Conservation (phyloP, 768 basidiomycete species). For the Chiua virens region DNA sequence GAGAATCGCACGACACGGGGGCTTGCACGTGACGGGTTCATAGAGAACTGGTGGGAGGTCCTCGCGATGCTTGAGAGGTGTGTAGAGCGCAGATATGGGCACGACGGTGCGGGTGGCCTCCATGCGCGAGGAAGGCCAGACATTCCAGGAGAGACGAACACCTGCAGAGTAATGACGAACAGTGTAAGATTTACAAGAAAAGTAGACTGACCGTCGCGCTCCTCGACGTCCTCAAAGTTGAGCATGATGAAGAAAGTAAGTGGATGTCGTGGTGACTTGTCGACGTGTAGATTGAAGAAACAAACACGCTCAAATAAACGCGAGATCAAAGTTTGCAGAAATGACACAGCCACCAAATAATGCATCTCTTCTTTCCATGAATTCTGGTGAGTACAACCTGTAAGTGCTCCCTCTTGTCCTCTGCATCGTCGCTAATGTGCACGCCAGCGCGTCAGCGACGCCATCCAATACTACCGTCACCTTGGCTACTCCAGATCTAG, state of each 20-base stretch:
- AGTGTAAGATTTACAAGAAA: not conserved
- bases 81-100: slow-evolving; percentile 97
- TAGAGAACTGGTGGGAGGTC: slow-evolving; percentile 96
- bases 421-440: too few species aligned
- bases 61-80: slow-evolving; percentile 89
- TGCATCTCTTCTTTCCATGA: too few species aligned
- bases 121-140: slow-evolving; percentile 97
- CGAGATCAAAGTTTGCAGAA: too few species aligned
- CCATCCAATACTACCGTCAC: slow-evolving; percentile 29
- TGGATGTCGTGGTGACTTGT: slow-evolving; percentile 22
- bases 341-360: too few species aligned
- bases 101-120: slow-evolving; percentile 98
- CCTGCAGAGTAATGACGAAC: slow-evolving; percentile 46
- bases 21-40: slow-evolving; percentile 98
- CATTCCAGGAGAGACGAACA: slow-evolving; percentile 96
- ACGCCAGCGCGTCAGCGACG: slow-evolving; percentile 4
- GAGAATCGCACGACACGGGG: slow-evolving; percentile 93
- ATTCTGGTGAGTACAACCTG: too few species aligned
- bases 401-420: too few species aligned
- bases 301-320: slow-evolving; percentile 22
- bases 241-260: slow-evolving; percentile 47
- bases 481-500: slow-evolving; percentile 26
- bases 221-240: slow-evolving; percentile 96
- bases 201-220: slow-evolving; percentile 75
- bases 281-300: slow-evolving; percentile 24